These are phyloP conservation scores for Talaromyces albobiverticillius DNA, from an alignment of 2,329 filamentous ascomycete genomes.

Conservation along the genomic window DNA sequence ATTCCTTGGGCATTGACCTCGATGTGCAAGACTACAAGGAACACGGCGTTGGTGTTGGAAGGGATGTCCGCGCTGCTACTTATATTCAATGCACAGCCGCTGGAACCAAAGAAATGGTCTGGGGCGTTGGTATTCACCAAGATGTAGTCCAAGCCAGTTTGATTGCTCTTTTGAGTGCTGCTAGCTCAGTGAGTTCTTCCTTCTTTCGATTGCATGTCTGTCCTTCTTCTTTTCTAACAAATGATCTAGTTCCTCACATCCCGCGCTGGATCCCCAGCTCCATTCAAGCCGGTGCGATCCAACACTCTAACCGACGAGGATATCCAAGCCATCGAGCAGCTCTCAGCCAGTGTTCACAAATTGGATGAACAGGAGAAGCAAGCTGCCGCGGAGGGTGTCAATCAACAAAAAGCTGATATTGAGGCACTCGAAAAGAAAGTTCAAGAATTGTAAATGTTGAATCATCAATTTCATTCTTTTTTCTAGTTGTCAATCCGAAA, in stretches of 20 bases:
- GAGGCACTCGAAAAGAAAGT: conserved; percentile 37
- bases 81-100: conserved; percentile 84
- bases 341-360: conserved; percentile 26
- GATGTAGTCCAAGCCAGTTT: conserved; percentile 89
- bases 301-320: conserved; percentile 49
- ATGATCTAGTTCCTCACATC: conserved; percentile 62
- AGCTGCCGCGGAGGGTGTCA: conserved; percentile 23
- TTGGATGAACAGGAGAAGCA: conserved; percentile 16
- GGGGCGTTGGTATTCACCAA: conserved; percentile 89
- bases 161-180: conserved; percentile 79
- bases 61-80: conserved; percentile 85
- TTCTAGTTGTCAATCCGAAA: neutral
- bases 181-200: conserved; percentile 70
- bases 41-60: conserved; percentile 79
- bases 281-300: conserved; percentile 58
- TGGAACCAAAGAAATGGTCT: conserved; percentile 65
- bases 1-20: conserved; percentile 74
- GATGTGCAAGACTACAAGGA: conserved; percentile 96
- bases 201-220: neutral
- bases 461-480: neutral
- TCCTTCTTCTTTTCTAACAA: conserved; percentile 40
- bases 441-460: conserved; percentile 26
- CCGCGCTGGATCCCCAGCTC: conserved; percentile 65
- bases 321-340: conserved; percentile 41
- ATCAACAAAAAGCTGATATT: conserved; percentile 34